Evolutionary conservation across 2,329 filamentous ascomycete species (phyloP), one percentile per base, ranked within the genome.

Genomic region (Thielaviopsis populi): DNA sequence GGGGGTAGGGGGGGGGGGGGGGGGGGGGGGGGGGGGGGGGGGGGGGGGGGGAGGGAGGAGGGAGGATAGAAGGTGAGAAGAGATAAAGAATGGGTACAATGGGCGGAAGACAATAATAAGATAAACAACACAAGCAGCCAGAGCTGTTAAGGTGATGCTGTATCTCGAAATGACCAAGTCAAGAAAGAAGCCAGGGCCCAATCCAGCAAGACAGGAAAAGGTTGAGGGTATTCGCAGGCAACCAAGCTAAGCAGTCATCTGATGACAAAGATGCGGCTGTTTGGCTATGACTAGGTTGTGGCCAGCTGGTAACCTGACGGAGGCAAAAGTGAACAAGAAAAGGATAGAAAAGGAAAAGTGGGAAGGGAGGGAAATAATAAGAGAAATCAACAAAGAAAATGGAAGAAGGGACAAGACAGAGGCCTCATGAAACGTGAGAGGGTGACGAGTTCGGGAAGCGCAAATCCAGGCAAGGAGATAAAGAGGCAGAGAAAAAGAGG

Each of bases 201-300:
- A 58, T 43, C 50, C 13, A 56, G 40, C 22, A 63, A 56, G 40
- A 50, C 19, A 50, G 46, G 19, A 61, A 19, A 48, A 17, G 59
- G 41, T 61, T 30, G 48, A 63, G 50, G 53, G 33, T 63, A 58
- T 63, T 63, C 61, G 48, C 22, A 63, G 61, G 61, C 61, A 63
- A 63, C 61, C 54, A 63, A 59, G 46, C 50, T 61, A 46, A 46
- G 42, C 48, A 65, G 59, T 65, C 63, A 65, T 65, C 59, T 63
- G 62, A 63, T 48, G 62, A 46, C 48, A 59, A 41, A 61, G 37
- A 46, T 13, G 37, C 15, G 41, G 43, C 59, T 43, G 41, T 61
- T 42, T 46, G 24, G 48, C 58, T 41, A 43, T 46, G 24, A 61
- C 40, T 46, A 61, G 59, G 59, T 22, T 61, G 59, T 46, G 17